These are phyloP conservation scores for Starmerella apis DNA, from an alignment of 805 yeast species.

Conservation along the genomic window DNA sequence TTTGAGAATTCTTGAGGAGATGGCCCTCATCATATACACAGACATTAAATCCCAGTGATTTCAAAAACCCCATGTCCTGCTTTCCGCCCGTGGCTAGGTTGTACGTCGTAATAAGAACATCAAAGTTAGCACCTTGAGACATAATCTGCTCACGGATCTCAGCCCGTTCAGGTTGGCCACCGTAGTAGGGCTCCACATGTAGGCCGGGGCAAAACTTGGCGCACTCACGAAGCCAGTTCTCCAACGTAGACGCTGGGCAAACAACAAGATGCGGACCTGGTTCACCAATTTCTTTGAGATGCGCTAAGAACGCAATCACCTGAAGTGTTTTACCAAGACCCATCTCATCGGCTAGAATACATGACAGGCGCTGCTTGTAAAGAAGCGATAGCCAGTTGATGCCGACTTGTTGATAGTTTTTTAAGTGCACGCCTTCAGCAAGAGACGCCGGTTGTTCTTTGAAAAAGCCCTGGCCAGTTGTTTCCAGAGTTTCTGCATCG, in stretches of 20 bases:
- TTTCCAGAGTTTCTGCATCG: slow-evolving; percentile 54
- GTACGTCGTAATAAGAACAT: slow-evolving; percentile 90
- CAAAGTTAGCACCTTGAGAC: slow-evolving; percentile 48
- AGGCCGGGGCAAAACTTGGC: slow-evolving; percentile 73
- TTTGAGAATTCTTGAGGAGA: slow-evolving; percentile 77
- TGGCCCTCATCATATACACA: slow-evolving; percentile 97
- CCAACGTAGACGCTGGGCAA: slow-evolving; percentile 93
- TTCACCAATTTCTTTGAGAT: slow-evolving; percentile 56
- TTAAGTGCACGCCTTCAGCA: slow-evolving; percentile 54
- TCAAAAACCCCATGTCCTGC: slow-evolving; percentile 68
- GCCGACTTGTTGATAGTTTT: slow-evolving; percentile 94
- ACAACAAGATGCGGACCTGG: slow-evolving; percentile 83
- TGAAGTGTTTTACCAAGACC: slow-evolving; percentile 94
- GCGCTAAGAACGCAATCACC: slow-evolving; percentile 84
- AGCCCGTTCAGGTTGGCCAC: slow-evolving; percentile 72
- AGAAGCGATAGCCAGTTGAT: slow-evolving; percentile 81
- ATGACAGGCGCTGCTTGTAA: slow-evolving; percentile 68
- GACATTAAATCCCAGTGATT: slow-evolving; percentile 65
- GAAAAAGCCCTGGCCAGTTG: slow-evolving; percentile 36
- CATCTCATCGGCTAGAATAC: slow-evolving; percentile 98
- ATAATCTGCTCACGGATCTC: slow-evolving; percentile 64
- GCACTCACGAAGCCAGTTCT: slow-evolving; percentile 95
- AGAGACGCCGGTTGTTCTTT: slow-evolving; percentile 61
- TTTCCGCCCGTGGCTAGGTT: slow-evolving; percentile 81
- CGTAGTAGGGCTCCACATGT: slow-evolving; percentile 86